phyloP scores from a whole-genome alignment of 306 rosid species.

The Astragalus membranaceus region DNA sequence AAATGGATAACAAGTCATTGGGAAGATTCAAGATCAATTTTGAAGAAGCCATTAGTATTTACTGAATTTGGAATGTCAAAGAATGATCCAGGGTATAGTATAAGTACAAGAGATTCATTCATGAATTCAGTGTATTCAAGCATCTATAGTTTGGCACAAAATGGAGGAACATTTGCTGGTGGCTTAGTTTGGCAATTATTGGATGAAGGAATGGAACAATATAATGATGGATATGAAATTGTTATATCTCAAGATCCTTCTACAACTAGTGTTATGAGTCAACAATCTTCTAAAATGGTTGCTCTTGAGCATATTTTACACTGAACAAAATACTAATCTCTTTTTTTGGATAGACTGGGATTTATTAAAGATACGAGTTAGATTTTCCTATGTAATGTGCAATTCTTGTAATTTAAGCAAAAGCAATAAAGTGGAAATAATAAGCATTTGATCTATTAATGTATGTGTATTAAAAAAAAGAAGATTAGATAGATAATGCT shows the following conservation, averaged over 20 bases:
- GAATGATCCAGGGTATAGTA: constrained; percentile 23
- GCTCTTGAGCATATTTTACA: constrained; percentile 21
- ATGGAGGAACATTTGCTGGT: constrained; percentile 36
- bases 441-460: background rate
- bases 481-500: background rate
- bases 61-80: constrained; percentile 46
- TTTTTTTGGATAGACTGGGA: background rate
- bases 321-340: background rate
- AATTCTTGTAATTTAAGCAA: background rate
- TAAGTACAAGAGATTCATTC: constrained; percentile 23
- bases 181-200: constrained; percentile 50
- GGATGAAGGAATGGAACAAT: constrained; percentile 42
- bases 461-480: no score
- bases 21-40: constrained; percentile 30
- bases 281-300: constrained; percentile 39
- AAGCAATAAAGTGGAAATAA: background rate
- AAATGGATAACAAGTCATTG: constrained; percentile 38
- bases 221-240: constrained; percentile 41
- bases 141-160: constrained; percentile 28
- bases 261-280: constrained; percentile 21
- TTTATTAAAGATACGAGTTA: background rate
- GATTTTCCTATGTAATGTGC: background rate
- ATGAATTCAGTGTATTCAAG: constrained; percentile 24
- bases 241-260: constrained; percentile 39
- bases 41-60: constrained; percentile 48